Base-by-base conservation (phyloP, 2,329 filamentous ascomycete species). In the Eutypa lata region DNA sequence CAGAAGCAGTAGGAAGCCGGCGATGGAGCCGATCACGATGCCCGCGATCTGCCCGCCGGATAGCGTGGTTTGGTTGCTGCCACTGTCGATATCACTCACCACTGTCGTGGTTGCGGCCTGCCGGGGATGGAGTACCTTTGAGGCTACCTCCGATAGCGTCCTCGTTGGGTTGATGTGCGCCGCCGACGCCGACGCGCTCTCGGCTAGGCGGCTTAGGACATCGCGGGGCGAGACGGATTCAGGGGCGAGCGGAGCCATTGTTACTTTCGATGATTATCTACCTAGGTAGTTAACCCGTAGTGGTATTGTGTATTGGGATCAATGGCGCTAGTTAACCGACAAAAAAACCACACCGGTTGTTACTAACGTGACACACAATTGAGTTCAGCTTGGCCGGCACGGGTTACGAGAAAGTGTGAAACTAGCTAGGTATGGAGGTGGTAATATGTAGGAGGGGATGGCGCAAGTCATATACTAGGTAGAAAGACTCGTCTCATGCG, bases 1-100 rank as follows among this genome's bases (percentile, higher is more conserved):
- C 35, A 74, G 54, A 3, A 80, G 53, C 0, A 79, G 65, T 13
- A 80, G 64, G 40, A 76, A 59, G n/a, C 76, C 76, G 45, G 61
- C 69, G 49, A 80, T 68, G 22, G 74, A 75, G 19, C 76, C 77
- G 55, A 80, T 73, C 46, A 80, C 74, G 53, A 80, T 80, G 45
- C 77, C 77, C 1, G 76, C 77, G 48, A 81, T 80, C 46, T 75
- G 76, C 45, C 77, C 77, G 47, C 75, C 76, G 42, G 67, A 72
- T 13, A 80, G 68, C 11, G 51, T 57, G n/a, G 53, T 63, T 0
- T 60, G 60, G 2, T 56, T 49, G 7, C 57, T 49, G 7, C 57
- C 55, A 38, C 56, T 53, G 45, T 56, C 60, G 47, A 55, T 45
- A 35, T 57, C 53, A 7, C 55, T 48, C 43, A 67, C 51, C 38